Evolutionary conservation across 495 filamentous ascomycete genomes (phyloP), one percentile per base, ranked within the genome.

Genomic region (Neurospora sp.): DNA sequence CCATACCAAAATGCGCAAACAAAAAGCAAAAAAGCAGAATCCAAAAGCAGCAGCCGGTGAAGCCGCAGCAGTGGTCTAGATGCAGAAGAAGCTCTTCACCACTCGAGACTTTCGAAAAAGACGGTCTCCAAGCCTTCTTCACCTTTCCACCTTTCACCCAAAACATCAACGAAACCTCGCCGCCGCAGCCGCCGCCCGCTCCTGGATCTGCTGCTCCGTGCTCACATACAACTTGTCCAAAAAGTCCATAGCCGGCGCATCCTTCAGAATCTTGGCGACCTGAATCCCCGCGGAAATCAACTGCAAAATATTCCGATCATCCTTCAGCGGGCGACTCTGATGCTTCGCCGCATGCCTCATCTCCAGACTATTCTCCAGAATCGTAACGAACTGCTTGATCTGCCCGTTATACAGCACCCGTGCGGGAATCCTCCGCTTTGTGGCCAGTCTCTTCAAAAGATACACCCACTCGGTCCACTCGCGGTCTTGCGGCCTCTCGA

Each of bases 401-500:
- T 95, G 93, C 74, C 92, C 90, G 80, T 94, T 92, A 83, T 96
- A 94, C 42, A 96, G 83, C 14, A 94, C 90, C 70, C 92, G 85
- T 22, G 93, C 90, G 20, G 93, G 93, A 75, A 96, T 95, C 61
- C 92, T 88, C 38, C 93, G 86, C 82, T 94, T 94, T 41, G 92
- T 95, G 41, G 93, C 93, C 73, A 96, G 85, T 44, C 93, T 87
- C 83, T 94, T 95, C 73, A 96, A 85, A 71, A 96, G 88, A 82
- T 94, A 93, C 40, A 94, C 92, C 93, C 93, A 96, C 79, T 96
- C 93, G 75, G 92, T 94, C 20, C 93, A 96, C 81, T 94, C 93
- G 73, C 92, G 87, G 81, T 96, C 93, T 76, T 90, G 89, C 40
- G 93, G 91, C 48, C 89, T 85, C 78, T 91, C 89, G 74, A 96